Evolutionary conservation across 2,329 filamentous ascomycete species (phyloP), one percentile per base, ranked within the genome.

Genomic region (Microcyclosporella mali): DNA sequence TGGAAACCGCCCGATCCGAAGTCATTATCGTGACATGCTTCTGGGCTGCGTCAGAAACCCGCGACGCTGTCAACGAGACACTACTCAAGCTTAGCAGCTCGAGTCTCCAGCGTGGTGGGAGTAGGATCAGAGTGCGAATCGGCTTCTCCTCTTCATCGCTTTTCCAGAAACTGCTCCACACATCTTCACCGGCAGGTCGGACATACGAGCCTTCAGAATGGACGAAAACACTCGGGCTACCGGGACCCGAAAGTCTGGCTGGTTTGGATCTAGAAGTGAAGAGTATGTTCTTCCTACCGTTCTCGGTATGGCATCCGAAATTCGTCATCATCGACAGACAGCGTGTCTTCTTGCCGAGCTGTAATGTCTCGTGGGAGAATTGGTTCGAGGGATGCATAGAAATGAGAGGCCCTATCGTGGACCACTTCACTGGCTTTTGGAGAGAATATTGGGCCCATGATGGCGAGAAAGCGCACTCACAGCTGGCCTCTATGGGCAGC

Each of bases 221-320:
- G 85, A 50, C 61, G 1, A 65, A 61, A 7, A 72, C 71, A 42
- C 69, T 92, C 2, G 83, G 84, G 0, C 68, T 92, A 3, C 84
- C 85, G 0, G 58, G 69, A 1, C 67, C 72, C 3, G 65, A 70
- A 6, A 69, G 74, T 27, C 68, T 78, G 3, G 71, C 66, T 0
- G 78, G 78, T 2, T 73, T 94, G 14, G 76, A 88, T 40, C 58
- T 94, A 27, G 69, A 73, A 0, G 77, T 88, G 43, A 89, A 88
- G 68, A 87, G 81, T 49, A 70, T 90, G 6, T 94, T 94, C 63
- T 79, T 90, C 49, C 70, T 81, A 2, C 87, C 87, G 0, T 81
- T 92, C 46, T 87, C 85, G 56, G 82, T 94, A n/a, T 85, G 92
- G 79, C 87, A 94, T 59, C 83, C 86, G 0, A 94, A 94, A 57